Evolutionary conservation across 2,329 filamentous ascomycete genomes (phyloP), one percentile per base, ranked within the genome.

Genomic region (Knufia petricola): DNA sequence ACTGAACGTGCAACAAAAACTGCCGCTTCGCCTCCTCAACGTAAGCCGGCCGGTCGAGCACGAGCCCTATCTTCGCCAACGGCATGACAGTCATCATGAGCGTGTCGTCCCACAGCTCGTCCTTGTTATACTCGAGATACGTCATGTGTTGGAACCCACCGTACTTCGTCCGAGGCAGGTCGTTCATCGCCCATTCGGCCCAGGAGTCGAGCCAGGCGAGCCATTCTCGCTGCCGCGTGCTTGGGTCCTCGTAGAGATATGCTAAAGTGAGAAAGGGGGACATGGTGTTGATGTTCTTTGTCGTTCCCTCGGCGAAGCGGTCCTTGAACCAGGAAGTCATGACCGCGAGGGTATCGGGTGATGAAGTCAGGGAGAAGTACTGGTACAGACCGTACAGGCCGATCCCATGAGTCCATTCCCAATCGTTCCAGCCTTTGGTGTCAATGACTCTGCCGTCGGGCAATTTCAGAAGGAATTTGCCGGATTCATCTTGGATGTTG

Each of bases 201-300:
- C 85, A 90, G 40, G 75, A 73, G 59, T 90, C 85, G 4, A 90
- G 71, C 84, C 84, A 89, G 0, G 84, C 82, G 6, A 85, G 68
- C 60, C 87, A 88, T 8, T 23, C n/a, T 3, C 21, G 41, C 0
- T 76, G 79, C 54, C 74, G 70, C 59, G 87, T 81, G 7, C 74
- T 68, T 0, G 81, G 86, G 62, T 81, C 78, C 64, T 89, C 85
- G 59, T 89, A 89, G n/a, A 89, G 72, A 60, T 80, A 81, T 0
- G 85, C 84, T 1, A 89, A 73, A 0, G 85, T 86, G 17, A 88
- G 68, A 63, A 89, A 85, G 0, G 81, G 81, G 10, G 82, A 80
- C 84, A 89, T 87, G 13, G 85, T 88, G 69, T 87, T 88, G 73
- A 87, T 87, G 64, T 89, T 89, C 64, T 89, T 89, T 32, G 83